Evolutionary conservation across 495 filamentous ascomycete genomes (phyloP), one percentile per base, ranked within the genome.

Genomic region (Hyaloscypha hepaticicola): DNA sequence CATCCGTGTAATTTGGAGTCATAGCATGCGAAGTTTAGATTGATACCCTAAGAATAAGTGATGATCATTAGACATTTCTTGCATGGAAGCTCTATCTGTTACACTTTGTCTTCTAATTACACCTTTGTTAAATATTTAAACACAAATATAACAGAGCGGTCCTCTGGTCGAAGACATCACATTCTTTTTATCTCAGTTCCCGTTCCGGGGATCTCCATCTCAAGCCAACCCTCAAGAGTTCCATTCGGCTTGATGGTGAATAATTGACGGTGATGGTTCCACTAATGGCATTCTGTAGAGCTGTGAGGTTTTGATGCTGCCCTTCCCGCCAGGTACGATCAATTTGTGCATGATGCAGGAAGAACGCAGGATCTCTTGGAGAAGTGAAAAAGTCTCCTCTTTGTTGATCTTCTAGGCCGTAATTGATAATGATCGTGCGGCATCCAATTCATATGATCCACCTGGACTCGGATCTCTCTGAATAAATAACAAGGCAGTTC

Each of bases 291-390:
- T 79, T 73, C 60, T 70, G 70, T 5, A 86, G 75, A 33, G 76
- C 75, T 59, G 70, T 58, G 24, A 77, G 71, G 66, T 91, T 81
- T 58, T 82, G 70, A 59, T 80, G 84, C 75, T 92, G 89, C 66
- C 66, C 67, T 38, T 69, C 67, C 59, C 60, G 66, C 64, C 66
- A 72, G 2, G 55, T 56, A 16, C 69, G 48, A 52, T 72, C 69
- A 33, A 72, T 69, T 22, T 64, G 55, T 22, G 21, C 63, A 33
- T 72, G 69, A 33, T 71, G 69, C 14, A 88, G 78, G 70, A 77
- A 91, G 75, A 92, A 92, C 8, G 77, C 81, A 6, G 88, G 88
- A 64, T 92, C 88, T 21, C 85, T 84, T 1, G 87, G 82, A 33
- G 80, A 84, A 24, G 77, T 78, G 66, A 79, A 89, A 38, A 85